These are phyloP conservation scores for Tulasnella sp. DNA, from an alignment of 768 basidiomycete species.

Conservation along the genomic window DNA sequence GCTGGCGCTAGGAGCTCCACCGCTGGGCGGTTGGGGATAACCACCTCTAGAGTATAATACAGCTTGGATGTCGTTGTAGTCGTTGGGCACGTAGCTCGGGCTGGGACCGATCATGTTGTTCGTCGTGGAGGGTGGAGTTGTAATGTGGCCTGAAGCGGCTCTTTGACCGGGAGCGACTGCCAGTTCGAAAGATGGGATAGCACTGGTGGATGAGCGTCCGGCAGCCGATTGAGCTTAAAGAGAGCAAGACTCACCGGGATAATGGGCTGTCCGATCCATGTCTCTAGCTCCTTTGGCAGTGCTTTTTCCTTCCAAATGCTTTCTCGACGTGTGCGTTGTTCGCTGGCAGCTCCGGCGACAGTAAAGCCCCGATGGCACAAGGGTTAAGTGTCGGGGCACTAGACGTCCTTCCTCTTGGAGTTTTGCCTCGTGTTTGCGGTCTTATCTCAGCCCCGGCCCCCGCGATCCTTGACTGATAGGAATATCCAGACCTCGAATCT, in stretches of 20 bases:
- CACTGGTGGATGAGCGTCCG: conserved; percentile 10
- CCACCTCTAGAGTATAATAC: conserved; percentile 2
- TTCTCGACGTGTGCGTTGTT: background rate
- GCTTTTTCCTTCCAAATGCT: background rate
- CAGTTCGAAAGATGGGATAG: background rate
- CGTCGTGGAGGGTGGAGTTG: conserved; percentile 2
- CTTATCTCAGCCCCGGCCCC: conserved; percentile 12
- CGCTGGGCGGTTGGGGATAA: conserved; percentile 5
- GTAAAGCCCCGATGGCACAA: conserved; percentile 9
- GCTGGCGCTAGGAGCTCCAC: background rate
- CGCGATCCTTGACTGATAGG: background rate
- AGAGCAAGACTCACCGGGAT: background rate
- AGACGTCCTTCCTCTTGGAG: background rate
- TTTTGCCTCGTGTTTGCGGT: conserved; percentile 10
- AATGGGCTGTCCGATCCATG: conserved; percentile 14
- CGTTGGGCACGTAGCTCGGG: conserved; percentile 14
- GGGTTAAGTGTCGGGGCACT: conserved; percentile 7
- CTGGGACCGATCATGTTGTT: conserved; percentile 26
- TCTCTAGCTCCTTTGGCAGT: background rate
- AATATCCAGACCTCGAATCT: background rate
- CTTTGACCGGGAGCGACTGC: background rate
- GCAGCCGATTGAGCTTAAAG: conserved; percentile 9
- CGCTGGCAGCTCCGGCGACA: conserved; percentile 8
- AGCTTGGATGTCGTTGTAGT: conserved; percentile 17
- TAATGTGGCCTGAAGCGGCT: conserved; percentile 6